Evolutionary conservation across 1,284 basidiomycete species (phyloP).

Genomic region (Sanghuangporus weigelae): DNA sequence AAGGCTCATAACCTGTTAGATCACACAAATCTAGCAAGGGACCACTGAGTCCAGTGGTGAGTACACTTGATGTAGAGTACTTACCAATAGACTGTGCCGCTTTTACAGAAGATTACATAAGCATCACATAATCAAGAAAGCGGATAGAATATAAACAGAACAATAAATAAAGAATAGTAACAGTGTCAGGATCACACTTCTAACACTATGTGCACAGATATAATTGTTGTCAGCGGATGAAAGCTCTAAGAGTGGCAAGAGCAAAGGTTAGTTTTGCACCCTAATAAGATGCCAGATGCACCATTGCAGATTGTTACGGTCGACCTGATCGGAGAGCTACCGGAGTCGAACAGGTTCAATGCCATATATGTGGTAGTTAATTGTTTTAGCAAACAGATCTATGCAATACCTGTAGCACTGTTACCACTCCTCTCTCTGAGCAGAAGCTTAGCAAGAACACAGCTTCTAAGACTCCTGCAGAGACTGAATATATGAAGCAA

Average conservation of each 20-base stretch:
- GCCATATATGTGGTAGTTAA: conserved; percentile 23
- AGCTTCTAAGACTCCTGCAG: no score
- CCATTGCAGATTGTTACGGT: background rate
- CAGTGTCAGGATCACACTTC: background rate
- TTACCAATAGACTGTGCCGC: background rate
- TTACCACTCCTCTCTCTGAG: background rate
- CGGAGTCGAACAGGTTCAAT: conserved; percentile 12
- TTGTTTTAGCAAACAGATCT: conserved; percentile 15
- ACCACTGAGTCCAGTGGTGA: conserved; percentile 6
- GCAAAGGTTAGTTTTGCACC: no score
- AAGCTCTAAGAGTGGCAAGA: no score
- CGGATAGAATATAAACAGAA: background rate
- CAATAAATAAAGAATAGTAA: background rate
- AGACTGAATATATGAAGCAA: no score
- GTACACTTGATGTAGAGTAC: conserved; percentile 6
- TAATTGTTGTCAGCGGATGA: no score
- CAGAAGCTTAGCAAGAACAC: background rate
- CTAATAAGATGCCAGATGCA: no score
- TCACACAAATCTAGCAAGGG: no score
- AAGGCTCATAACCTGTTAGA: background rate
- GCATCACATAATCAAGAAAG: background rate
- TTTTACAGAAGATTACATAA: background rate
- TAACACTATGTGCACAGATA: no score
- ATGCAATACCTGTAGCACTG: conserved; percentile 11
- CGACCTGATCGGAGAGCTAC: conserved; percentile 22